phyloP scores from a whole-genome alignment of 2,329 filamentous ascomycete genomes.

The Ascocoryne sarcoides region DNA sequence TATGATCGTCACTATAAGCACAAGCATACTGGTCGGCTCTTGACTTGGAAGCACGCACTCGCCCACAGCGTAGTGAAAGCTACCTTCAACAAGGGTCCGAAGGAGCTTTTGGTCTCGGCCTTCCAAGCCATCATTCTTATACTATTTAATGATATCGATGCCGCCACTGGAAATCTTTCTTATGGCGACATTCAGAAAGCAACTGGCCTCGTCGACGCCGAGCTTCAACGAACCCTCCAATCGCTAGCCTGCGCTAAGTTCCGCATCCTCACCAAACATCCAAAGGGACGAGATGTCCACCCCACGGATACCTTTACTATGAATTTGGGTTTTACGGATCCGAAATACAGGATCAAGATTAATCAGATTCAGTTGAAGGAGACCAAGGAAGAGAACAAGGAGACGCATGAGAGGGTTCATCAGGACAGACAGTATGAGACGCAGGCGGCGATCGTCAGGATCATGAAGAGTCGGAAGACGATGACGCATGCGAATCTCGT shows the following conservation, averaged over 20 bases:
- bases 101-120: conserved; percentile 83
- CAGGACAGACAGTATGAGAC: conserved; percentile 92
- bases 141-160: conserved; percentile 73
- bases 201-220: conserved; percentile 65
- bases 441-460: conserved; percentile 90
- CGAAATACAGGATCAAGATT: conserved; percentile 90
- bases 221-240: conserved; percentile 85
- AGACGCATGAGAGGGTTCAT: conserved; percentile 81
- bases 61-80: conserved; percentile 83
- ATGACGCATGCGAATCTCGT: conserved; percentile 84
- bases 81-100: conserved; percentile 67
- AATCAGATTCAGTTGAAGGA: conserved; percentile 98
- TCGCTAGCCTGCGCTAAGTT: conserved; percentile 88
- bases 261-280: conserved; percentile 75
- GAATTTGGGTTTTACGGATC: conserved; percentile 67
- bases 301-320: conserved; percentile 75
- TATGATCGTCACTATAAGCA: conserved; percentile 81
- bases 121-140: conserved; percentile 89
- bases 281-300: conserved; percentile 73
- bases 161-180: conserved; percentile 43
- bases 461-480: conserved; percentile 89
- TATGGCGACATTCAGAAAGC: conserved; percentile 69
- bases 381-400: conserved; percentile 89
- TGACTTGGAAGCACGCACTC: conserved; percentile 90
- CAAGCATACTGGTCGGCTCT: conserved; percentile 79